Conservation (phyloP, 176 grass and related monocot genomes). For the Musa beccarii region DNA sequence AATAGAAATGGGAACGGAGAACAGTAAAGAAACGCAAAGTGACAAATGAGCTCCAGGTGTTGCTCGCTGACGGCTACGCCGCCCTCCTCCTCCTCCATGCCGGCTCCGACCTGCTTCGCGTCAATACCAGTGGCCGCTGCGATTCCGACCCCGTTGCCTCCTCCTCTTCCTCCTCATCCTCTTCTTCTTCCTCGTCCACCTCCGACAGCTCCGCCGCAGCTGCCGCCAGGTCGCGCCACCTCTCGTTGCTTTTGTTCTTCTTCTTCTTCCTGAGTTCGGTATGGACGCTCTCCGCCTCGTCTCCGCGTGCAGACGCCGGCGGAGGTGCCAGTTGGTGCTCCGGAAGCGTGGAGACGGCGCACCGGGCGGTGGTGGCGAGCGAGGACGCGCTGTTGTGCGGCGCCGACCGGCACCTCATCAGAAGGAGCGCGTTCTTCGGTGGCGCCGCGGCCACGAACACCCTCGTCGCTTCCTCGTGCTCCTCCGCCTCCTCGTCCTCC, state of each 20-base stretch:
- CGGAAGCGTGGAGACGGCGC: constrained; percentile 21
- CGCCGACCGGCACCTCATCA: constrained; percentile 91
- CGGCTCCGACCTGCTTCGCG: constrained; percentile 86
- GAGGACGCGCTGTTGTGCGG: constrained; percentile 67
- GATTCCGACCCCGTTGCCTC: constrained; percentile 76
- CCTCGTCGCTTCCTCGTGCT: constrained; percentile 19
- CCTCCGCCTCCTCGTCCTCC: constrained; percentile 5
- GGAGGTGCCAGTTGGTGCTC: constrained; percentile 15
- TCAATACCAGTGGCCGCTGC: constrained; percentile 68
- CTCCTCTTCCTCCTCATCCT: constrained; percentile 32
- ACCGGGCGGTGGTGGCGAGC: constrained; percentile 29
- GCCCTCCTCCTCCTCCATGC: constrained; percentile 41
- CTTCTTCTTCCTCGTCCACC: neutral
- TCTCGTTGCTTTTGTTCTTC: constrained; percentile 8
- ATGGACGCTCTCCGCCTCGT: constrained; percentile 7
- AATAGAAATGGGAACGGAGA: neutral
- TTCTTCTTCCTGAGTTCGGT: neutral
- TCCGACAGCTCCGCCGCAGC: neutral
- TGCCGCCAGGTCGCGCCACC: neutral
- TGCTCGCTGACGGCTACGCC: constrained; percentile 13
- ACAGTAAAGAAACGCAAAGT: neutral
- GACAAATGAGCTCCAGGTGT: neutral
- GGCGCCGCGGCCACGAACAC: constrained; percentile 44
- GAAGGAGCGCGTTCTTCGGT: constrained; percentile 87
- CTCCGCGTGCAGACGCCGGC: neutral